phyloP scores from a whole-genome alignment of 2,329 filamentous ascomycete genomes.

The Pseudogymnoascus sp. region DNA sequence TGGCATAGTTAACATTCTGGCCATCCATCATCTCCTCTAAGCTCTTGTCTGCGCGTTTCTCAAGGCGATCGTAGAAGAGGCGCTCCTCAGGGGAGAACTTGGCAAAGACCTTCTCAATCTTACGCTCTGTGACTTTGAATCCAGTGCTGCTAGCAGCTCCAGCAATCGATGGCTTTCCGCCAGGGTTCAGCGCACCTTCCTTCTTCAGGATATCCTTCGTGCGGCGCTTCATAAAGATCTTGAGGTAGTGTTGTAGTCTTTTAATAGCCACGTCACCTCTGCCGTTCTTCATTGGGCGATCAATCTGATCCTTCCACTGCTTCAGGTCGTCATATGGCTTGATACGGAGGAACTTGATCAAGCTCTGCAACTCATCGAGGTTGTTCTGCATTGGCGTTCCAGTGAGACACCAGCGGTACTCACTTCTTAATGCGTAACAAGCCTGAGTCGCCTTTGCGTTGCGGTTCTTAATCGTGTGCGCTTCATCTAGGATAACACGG shows the following conservation, averaged over 20 bases:
- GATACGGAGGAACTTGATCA: slow-evolving; percentile 88
- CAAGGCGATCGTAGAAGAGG: slow-evolving; percentile 76
- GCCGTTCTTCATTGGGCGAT: slow-evolving; percentile 79
- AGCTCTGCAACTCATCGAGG: slow-evolving; percentile 86
- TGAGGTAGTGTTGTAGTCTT: slow-evolving; percentile 74
- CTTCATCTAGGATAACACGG: slow-evolving; percentile 89
- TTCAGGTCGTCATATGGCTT: slow-evolving; percentile 80
- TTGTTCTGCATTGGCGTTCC: slow-evolving; percentile 99
- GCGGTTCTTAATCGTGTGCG: slow-evolving; percentile 96
- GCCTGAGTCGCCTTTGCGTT: slow-evolving; percentile 94
- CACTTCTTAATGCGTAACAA: slow-evolving; percentile 73
- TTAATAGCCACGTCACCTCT: slow-evolving; percentile 83
- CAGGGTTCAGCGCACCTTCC: slow-evolving; percentile 72
- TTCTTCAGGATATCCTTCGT: slow-evolving; percentile 95
- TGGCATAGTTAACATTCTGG: slow-evolving; percentile 79
- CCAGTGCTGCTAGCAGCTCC: slow-evolving; percentile 48
- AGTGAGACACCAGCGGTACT: slow-evolving; percentile 93
- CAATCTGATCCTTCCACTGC: slow-evolving; percentile 89
- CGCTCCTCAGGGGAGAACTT: slow-evolving; percentile 75
- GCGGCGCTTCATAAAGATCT: slow-evolving; percentile 96
- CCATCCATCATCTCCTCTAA: slow-evolving; percentile 83
- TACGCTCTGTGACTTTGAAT: slow-evolving; percentile 89
- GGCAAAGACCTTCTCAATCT: slow-evolving; percentile 72
- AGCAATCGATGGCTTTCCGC: slow-evolving; percentile 51
- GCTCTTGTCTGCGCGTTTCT: slow-evolving; percentile 76